These are phyloP conservation scores for Primulina eburnea DNA, from an alignment of 257 asterid genomes.

Conservation along the genomic window DNA sequence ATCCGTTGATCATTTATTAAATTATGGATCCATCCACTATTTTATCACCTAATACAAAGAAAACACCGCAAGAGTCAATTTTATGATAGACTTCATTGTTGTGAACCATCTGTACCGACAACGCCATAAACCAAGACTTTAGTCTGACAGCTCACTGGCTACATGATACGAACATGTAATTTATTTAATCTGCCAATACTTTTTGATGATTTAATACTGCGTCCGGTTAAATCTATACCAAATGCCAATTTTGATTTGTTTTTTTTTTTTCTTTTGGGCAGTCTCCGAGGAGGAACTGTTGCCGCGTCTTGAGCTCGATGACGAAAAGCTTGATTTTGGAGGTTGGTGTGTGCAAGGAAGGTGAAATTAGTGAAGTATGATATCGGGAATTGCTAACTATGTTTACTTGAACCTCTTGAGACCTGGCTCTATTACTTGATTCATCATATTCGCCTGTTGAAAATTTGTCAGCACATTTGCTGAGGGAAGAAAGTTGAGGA, in stretches of 20 bases:
- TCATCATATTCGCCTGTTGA: constrained; percentile 28
- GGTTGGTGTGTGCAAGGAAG: constrained; percentile 70
- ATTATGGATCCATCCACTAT: too few species aligned
- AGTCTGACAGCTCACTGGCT: not conserved
- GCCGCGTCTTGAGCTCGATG: constrained; percentile 51
- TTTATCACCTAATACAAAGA: not conserved
- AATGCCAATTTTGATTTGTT: constrained; percentile 17
- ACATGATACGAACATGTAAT: not conserved
- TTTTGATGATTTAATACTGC: not conserved
- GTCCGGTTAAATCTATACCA: not conserved
- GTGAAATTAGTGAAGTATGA: constrained; percentile 56
- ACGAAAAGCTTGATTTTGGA: constrained; percentile 50
- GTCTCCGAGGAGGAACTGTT: constrained; percentile 89
- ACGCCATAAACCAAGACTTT: not conserved
- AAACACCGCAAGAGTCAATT: constrained; percentile 12
- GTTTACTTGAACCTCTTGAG: constrained; percentile 1
- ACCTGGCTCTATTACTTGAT: constrained; percentile 34
- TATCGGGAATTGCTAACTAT: not conserved
- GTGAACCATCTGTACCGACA: constrained; percentile 21
- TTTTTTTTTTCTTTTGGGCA: constrained; percentile 26
- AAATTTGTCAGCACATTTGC: constrained; percentile 5
- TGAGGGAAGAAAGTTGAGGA: not conserved
- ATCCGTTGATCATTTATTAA: too few species aligned
- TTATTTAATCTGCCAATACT: too few species aligned
- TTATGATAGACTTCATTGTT: constrained; percentile 9